A percentile compares a stretch with the other conserved stretches of the same genome.
Conservation (phyloP, 176 grass and related monocot species). For the barley (Hordeum vulgare) region MorexV3_pseudomolecules_assembly NC_058520.1:589459698-589460197, state of each 20-base stretch:
- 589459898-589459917: constrained; percentile 13
- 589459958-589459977: neutral
- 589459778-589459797: constrained; percentile 55
- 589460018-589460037: neutral
- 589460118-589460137: constrained; percentile 50
- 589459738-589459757: constrained; percentile 23
- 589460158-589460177: neutral
- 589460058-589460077: constrained; percentile 2
- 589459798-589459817: constrained; percentile 27
- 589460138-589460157: constrained; percentile 22
- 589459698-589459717: constrained; percentile 82
- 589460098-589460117: constrained; percentile 53
- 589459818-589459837: constrained; percentile 3
- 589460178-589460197: neutral
- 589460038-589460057: constrained; percentile 43
- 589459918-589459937: neutral
- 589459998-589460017: neutral
- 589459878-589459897: constrained; percentile 19
- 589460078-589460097: constrained; percentile 47
- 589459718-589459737: constrained; percentile 51
- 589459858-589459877: constrained; percentile 29
- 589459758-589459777: constrained; percentile 22
- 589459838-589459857: constrained; percentile 5
- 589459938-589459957: constrained; percentile 5
- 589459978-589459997: neutral